phyloP scores from a whole-genome alignment of 768 basidiomycete species.

The Suillus subaureus region DNA sequence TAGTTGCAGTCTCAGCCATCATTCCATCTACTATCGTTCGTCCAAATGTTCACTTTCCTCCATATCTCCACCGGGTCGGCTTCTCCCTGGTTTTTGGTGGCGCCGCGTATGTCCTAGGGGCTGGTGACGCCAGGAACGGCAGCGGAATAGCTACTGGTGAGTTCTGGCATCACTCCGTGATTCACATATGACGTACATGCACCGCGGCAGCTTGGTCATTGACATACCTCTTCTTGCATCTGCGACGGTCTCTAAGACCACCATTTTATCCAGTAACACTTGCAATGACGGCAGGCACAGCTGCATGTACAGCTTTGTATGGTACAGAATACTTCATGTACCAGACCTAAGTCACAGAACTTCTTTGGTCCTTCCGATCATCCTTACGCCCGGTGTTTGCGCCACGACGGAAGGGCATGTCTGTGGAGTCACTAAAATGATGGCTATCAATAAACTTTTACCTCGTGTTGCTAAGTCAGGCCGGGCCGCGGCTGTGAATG shows the following conservation, averaged over 20 bases:
- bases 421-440: background rate
- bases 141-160: slow-evolving; percentile 42
- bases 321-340: slow-evolving; percentile 33
- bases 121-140: slow-evolving; percentile 46
- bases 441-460: background rate
- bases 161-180: background rate
- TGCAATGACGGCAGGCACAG: slow-evolving; percentile 33
- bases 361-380: background rate
- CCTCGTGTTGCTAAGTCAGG: background rate
- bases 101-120: slow-evolving; percentile 42
- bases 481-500: background rate
- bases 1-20: slow-evolving; percentile 40
- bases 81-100: slow-evolving; percentile 47
- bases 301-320: slow-evolving; percentile 29
- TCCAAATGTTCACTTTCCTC: slow-evolving; percentile 36
- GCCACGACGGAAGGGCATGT: background rate
- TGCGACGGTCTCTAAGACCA: slow-evolving; percentile 31
- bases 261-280: slow-evolving; percentile 38
- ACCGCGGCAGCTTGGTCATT: slow-evolving; percentile 44
- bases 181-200: background rate
- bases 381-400: background rate
- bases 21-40: slow-evolving; percentile 36
- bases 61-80: slow-evolving; percentile 44
- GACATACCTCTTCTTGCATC: slow-evolving; percentile 45
- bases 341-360: slow-evolving; percentile 16